These are phyloP conservation scores for Cladochytrium tenue DNA, from an alignment of 371 early-diverging fungal species.

Conservation along the genomic window DNA sequence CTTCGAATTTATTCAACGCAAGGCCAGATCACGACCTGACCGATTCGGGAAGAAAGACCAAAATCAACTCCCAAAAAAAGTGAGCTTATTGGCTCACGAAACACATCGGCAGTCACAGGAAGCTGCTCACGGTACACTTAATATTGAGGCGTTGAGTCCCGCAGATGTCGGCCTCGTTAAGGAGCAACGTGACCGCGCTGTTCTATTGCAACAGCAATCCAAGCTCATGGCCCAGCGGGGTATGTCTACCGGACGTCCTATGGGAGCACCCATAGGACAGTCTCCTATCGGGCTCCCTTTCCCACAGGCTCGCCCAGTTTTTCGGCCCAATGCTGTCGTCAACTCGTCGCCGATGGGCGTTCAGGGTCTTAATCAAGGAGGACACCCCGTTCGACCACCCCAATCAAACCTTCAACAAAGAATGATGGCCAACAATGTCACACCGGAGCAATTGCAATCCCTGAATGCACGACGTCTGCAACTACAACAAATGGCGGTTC, in stretches of 20 bases:
- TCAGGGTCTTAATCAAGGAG: neutral
- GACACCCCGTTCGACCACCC: neutral
- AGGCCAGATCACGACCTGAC: slow-evolving; percentile 18
- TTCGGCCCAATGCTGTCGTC: neutral
- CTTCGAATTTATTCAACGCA: slow-evolving; percentile 36
- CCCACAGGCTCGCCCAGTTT: neutral
- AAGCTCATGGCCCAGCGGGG: neutral
- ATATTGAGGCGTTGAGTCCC: slow-evolving; percentile 54
- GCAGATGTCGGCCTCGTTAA: slow-evolving; percentile 72
- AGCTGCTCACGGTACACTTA: slow-evolving; percentile 39
- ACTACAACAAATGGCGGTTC: neutral
- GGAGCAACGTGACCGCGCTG: slow-evolving; percentile 70
- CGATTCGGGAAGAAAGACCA: slow-evolving; percentile 4
- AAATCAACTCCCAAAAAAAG: slow-evolving; percentile 32
- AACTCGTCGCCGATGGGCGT: neutral
- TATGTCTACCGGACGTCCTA: neutral
- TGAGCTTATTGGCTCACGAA: slow-evolving; percentile 45
- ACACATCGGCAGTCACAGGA: slow-evolving; percentile 46
- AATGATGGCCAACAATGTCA: neutral
- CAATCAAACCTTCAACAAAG: neutral
- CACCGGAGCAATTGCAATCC: neutral
- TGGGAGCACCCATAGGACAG: neutral
- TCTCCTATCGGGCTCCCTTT: neutral
- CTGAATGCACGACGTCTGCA: neutral
- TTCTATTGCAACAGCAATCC: slow-evolving; percentile 57